Conservation (phyloP, 495 filamentous ascomycete genomes). For the Pseudomonodictys pantanalensis region DNA sequence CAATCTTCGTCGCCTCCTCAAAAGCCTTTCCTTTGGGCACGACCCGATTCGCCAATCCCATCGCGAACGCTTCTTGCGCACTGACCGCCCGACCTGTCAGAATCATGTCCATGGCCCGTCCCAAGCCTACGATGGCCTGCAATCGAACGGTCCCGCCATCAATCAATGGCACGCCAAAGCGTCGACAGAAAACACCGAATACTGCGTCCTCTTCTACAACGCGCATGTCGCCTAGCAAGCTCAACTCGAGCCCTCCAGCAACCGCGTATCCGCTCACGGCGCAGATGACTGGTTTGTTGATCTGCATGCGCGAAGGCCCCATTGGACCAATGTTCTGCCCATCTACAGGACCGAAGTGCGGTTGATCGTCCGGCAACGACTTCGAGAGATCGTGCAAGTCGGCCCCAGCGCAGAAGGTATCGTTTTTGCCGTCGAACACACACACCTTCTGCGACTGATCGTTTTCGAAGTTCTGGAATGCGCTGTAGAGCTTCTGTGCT, state of each 20-base stretch:
- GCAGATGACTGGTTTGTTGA: conserved; percentile 43
- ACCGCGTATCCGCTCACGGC: conserved; percentile 51
- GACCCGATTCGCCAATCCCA: conserved; percentile 51
- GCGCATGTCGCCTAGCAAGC: conserved; percentile 48
- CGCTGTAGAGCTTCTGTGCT: conserved; percentile 41
- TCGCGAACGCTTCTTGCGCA: conserved; percentile 47
- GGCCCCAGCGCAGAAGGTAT: conserved; percentile 49
- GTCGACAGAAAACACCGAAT: conserved; percentile 51
- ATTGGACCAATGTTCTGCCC: conserved; percentile 43
- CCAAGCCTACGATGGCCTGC: conserved; percentile 49
- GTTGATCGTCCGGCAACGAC: background rate
- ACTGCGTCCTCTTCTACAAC: conserved; percentile 49
- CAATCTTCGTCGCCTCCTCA: conserved; percentile 45
- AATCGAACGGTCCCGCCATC: conserved; percentile 52
- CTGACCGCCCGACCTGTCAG: conserved; percentile 48
- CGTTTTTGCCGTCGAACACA: conserved; percentile 38
- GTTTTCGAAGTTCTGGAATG: conserved; percentile 46
- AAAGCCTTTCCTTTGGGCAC: conserved; percentile 48
- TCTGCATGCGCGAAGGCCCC: conserved; percentile 46
- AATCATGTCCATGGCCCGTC: conserved; percentile 52
- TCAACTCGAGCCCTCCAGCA: conserved; percentile 50
- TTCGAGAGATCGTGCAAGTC: conserved; percentile 40
- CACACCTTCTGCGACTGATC: conserved; percentile 49
- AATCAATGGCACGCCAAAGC: conserved; percentile 51
- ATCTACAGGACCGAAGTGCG: conserved; percentile 24